Conservation (phyloP, 495 filamentous ascomycete genomes). For the Neurospora sp. region DNA sequence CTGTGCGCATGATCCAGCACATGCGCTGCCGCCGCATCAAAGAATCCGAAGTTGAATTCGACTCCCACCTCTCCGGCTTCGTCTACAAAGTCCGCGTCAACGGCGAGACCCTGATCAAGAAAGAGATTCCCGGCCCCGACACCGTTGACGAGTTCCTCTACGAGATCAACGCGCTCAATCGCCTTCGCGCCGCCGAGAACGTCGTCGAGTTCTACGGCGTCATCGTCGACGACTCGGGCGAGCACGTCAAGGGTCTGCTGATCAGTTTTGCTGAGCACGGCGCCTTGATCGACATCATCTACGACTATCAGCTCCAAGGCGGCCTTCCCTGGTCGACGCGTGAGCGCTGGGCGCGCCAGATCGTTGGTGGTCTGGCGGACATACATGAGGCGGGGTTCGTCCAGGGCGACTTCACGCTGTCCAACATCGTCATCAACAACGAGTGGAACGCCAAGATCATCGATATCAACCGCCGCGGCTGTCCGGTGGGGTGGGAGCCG, state of each 20-base stretch:
- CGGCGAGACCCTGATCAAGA: constrained; percentile 75
- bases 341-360: constrained; percentile 87
- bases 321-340: constrained; percentile 60
- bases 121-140: constrained; percentile 95
- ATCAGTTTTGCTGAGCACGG: constrained; percentile 86
- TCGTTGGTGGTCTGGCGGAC: constrained; percentile 79
- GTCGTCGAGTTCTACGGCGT: constrained; percentile 86
- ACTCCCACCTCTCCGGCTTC: constrained; percentile 89
- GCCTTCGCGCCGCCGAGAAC: constrained; percentile 57
- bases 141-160: constrained; percentile 96
- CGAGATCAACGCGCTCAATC: constrained; percentile 88
- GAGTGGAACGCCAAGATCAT: constrained; percentile 88
- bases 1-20: constrained; percentile 63
- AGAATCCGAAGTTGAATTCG: constrained; percentile 71
- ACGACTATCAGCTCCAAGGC: constrained; percentile 49
- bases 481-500: constrained; percentile 95
- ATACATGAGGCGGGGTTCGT: constrained; percentile 96
- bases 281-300: constrained; percentile 82
- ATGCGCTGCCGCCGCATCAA: constrained; percentile 54
- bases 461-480: constrained; percentile 94
- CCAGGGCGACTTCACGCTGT: constrained; percentile 93
- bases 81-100: constrained; percentile 82
- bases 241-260: constrained; percentile 76
- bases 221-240: constrained; percentile 68
- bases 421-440: constrained; percentile 89